phyloP scores from a whole-genome alignment of 2,329 filamentous ascomycete genomes.

The Pezicula carpinea region DNA sequence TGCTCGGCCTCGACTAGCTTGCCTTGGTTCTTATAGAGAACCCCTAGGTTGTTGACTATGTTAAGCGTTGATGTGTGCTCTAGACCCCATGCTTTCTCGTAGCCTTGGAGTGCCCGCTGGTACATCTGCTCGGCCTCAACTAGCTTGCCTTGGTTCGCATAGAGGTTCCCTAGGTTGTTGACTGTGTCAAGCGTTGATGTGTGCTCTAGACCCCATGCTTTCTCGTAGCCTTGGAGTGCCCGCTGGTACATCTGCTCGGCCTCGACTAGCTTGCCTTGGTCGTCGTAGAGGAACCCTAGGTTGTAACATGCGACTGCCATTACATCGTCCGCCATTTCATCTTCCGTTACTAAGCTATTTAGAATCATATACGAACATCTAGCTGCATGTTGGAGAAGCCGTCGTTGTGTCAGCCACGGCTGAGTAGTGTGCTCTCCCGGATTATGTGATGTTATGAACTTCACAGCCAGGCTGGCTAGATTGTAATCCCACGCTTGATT shows the following conservation, averaged over 20 bases:
- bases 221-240: conserved; percentile 10
- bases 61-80: conserved; percentile 14
- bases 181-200: conserved; percentile 10
- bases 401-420: conserved; percentile 6
- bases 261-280: conserved; percentile 21
- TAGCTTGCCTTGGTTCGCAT: conserved; percentile 19
- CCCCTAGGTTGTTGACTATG: conserved; percentile 23
- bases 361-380: conserved; percentile 4
- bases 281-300: conserved; percentile 19
- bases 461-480: conserved; percentile 9
- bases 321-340: conserved; percentile 5
- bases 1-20: conserved; percentile 23
- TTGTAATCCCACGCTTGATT: conserved; percentile 10
- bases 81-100: conserved; percentile 22
- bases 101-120: conserved; percentile 13
- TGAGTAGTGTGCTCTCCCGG: background rate
- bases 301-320: conserved; percentile 9
- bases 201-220: conserved; percentile 12
- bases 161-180: conserved; percentile 26
- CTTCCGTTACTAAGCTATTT: conserved; percentile 8
- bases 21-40: conserved; percentile 21
- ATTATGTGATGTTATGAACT: conserved; percentile 11
- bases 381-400: conserved; percentile 1
- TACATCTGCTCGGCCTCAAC: conserved; percentile 23
- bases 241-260: conserved; percentile 22